Conservation (phyloP, 768 basidiomycete genomes). For the Boletus subparvulus region DNA sequence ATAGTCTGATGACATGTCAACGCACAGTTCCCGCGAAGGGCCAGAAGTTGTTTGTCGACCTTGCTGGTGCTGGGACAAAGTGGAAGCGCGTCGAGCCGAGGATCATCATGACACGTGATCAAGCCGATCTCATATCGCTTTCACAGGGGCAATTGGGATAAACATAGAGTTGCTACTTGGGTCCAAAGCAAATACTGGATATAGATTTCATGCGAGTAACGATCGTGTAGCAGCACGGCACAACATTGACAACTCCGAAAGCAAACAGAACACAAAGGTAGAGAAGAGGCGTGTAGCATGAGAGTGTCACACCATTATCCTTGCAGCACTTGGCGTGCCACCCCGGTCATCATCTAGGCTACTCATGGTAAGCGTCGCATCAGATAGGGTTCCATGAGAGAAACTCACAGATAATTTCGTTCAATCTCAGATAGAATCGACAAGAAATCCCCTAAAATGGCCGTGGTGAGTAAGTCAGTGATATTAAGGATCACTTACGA, state of each 20-base stretch:
- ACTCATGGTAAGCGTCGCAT: constrained; percentile 37
- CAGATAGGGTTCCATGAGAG: background rate
- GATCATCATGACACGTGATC: constrained; percentile 18
- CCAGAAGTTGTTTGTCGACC: background rate
- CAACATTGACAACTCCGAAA: background rate
- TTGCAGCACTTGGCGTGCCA: constrained; percentile 52
- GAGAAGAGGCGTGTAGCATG: background rate
- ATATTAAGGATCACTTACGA: constrained; percentile 46
- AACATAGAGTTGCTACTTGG: background rate
- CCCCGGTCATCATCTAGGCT: constrained; percentile 44
- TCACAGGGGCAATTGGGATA: background rate
- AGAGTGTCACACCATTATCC: constrained; percentile 37
- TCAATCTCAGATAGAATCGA: constrained; percentile 92
- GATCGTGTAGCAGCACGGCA: background rate
- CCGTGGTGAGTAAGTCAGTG: constrained; percentile 4
- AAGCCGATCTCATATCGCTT: background rate
- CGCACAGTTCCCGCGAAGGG: background rate
- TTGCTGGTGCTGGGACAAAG: background rate
- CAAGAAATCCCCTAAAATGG: constrained; percentile 77
- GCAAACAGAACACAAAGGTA: background rate
- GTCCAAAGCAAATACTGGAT: background rate
- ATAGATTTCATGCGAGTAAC: background rate
- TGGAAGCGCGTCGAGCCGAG: background rate
- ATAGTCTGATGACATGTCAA: constrained; percentile 19
- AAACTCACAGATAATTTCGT: constrained; percentile 76